phyloP scores from a whole-genome alignment of 805 yeast genomes.

The Sugiyamaella smithiae region DNA sequence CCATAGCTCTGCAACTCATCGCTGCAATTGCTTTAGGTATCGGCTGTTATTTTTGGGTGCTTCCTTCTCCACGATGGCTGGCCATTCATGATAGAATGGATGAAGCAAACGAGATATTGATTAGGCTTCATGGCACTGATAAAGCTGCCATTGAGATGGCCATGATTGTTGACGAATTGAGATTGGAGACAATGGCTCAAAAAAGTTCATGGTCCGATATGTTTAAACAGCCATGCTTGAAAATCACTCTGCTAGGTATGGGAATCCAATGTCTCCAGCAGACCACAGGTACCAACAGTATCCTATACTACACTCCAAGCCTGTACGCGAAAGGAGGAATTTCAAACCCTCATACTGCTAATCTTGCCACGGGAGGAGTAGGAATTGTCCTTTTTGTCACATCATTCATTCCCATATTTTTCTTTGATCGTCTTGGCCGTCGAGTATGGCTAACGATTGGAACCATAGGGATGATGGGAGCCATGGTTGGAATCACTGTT shows the following conservation, averaged over 20 bases:
- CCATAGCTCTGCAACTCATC: slow-evolving; percentile 61
- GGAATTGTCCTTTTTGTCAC: slow-evolving; percentile 45
- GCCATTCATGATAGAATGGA: slow-evolving; percentile 10
- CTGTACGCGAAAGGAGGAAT: slow-evolving; percentile 46
- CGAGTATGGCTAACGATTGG: slow-evolving; percentile 48
- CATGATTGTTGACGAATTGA: slow-evolving; percentile 10
- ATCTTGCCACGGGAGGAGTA: slow-evolving; percentile 38
- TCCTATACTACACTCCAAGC: slow-evolving; percentile 47
- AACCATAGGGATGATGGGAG: slow-evolving; percentile 16
- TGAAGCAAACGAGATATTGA: slow-evolving; percentile 8
- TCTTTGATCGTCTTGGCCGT: slow-evolving; percentile 57
- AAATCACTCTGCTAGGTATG: slow-evolving; percentile 12
- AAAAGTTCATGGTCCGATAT: slow-evolving; percentile 10
- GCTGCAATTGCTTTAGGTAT: slow-evolving; percentile 31
- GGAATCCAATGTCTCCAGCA: slow-evolving; percentile 22
- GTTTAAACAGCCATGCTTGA: slow-evolving; percentile 12
- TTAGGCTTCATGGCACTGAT: slow-evolving; percentile 11
- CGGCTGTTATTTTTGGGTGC: slow-evolving; percentile 8
- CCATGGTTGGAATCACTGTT: slow-evolving; percentile 14
- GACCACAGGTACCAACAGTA: slow-evolving; percentile 45
- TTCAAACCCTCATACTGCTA: slow-evolving; percentile 42
- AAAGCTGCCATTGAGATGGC: slow-evolving; percentile 13
- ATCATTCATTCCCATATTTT: slow-evolving; percentile 47
- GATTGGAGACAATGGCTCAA: slow-evolving; percentile 4
- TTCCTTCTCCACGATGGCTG: slow-evolving; percentile 10